Percentiles rank a stretch among this genome's conserved stretches.
phyloP scores from a whole-genome alignment of 441 rosid genomes.

The Erodium trifolium region DNA sequence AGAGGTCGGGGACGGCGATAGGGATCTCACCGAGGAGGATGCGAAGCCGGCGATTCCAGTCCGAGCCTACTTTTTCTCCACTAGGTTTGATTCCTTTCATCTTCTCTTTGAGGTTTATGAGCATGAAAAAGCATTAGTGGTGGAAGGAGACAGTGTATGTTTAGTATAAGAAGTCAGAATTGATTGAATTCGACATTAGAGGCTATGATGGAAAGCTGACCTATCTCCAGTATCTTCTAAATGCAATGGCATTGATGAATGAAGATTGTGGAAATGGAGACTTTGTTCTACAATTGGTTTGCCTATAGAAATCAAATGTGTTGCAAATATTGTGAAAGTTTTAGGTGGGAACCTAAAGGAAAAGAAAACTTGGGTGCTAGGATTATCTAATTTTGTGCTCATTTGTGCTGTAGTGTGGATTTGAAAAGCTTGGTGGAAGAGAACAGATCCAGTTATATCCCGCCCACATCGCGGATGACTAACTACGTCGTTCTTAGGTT shows the following conservation, averaged over 20 bases:
- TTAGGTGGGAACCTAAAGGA: background rate
- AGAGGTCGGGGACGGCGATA: slow-evolving; percentile 31
- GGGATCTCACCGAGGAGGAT: slow-evolving; percentile 29
- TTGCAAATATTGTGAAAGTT: background rate
- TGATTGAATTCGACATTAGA: background rate
- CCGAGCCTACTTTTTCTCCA: slow-evolving; percentile 76
- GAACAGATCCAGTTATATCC: slow-evolving; percentile 74
- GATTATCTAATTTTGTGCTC: background rate
- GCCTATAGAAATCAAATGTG: background rate
- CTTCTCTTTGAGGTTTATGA: background rate
- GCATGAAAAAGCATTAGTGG: background rate
- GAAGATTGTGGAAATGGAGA: background rate
- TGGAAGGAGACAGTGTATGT: background rate
- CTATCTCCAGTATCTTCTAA: background rate
- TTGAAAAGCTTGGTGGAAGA: slow-evolving; percentile 75
- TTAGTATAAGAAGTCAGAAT: background rate
- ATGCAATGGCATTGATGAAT: background rate
- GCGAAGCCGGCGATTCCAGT: slow-evolving; percentile 61
- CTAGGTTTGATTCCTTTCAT: slow-evolving; percentile 39
- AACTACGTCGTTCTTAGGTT: slow-evolving; percentile 79
- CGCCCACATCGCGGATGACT: slow-evolving; percentile 84
- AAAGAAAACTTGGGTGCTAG: background rate
- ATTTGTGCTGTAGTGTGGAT: slow-evolving; percentile 62
- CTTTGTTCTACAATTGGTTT: background rate
- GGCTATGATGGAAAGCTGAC: background rate